phyloP scores from a whole-genome alignment of 2,329 filamentous ascomycete species.

The Fusarium dimerum region DNA sequence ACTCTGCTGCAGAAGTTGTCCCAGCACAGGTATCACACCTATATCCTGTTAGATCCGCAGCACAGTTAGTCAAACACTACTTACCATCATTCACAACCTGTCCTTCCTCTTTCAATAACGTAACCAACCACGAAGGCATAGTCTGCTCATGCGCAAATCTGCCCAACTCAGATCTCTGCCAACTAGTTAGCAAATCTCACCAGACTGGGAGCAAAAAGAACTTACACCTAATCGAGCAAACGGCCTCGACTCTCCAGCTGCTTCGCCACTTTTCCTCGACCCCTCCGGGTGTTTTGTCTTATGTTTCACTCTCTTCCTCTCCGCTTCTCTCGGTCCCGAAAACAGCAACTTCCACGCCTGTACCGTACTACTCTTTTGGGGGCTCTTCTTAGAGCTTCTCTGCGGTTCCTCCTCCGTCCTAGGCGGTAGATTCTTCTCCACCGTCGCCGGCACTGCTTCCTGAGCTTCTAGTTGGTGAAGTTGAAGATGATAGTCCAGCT shows the following conservation, averaged over 20 bases:
- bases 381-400: constrained; percentile 3
- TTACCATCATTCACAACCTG: constrained; percentile 56
- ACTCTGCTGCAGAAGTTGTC: constrained; percentile 66
- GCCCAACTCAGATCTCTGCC: constrained; percentile 64
- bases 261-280: not conserved
- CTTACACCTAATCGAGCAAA: constrained; percentile 23
- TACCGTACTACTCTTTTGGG: constrained; percentile 14
- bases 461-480: constrained; percentile 28
- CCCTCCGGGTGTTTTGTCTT: constrained; percentile 15
- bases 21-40: constrained; percentile 63
- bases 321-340: constrained; percentile 6
- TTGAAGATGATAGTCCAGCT: constrained; percentile 26
- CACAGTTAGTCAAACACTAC: constrained; percentile 2
- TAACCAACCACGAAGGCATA: constrained; percentile 71
- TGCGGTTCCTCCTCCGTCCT: constrained; percentile 3
- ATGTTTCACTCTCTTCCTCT: constrained; percentile 24
- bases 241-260: not conserved
- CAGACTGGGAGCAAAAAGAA: not conserved
- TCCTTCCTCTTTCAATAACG: constrained; percentile 61
- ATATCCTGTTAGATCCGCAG: constrained; percentile 11
- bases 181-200: constrained; percentile 3
- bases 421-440: constrained; percentile 12
- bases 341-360: constrained; percentile 28
- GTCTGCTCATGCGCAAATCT: constrained; percentile 70
- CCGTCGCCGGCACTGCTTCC: constrained; percentile 12